A percentile compares a stretch with the other conserved stretches of the same genome.
These are phyloP conservation scores for Diplodia intermedia DNA, from an alignment of 2,329 filamentous ascomycete genomes.

Conservation along the genomic window DNA sequence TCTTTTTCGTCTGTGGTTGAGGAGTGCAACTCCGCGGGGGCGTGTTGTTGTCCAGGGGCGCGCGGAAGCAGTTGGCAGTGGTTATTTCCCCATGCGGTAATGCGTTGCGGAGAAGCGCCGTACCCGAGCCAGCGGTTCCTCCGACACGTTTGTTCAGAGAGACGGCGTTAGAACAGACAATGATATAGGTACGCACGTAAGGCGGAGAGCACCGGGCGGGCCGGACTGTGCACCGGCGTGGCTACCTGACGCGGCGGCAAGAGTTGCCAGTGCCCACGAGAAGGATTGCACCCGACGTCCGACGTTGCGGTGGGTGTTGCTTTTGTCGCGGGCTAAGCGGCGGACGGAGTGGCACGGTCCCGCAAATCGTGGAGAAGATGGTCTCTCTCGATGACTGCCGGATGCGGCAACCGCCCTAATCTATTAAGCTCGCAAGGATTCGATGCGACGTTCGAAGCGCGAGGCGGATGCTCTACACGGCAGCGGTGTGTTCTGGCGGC, in stretches of 20 bases:
- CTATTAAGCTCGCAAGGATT: slow-evolving; percentile 12
- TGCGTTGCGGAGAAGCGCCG: slow-evolving; percentile 8
- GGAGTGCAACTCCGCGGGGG: too few species aligned
- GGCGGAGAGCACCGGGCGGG: neutral
- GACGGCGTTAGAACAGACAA: too few species aligned
- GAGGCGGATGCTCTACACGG: too few species aligned
- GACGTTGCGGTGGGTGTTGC: slow-evolving; percentile 6
- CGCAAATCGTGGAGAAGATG: neutral
- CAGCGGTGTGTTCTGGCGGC: too few species aligned
- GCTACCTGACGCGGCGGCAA: neutral
- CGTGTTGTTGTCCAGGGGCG: neutral
- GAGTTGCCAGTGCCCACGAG: neutral
- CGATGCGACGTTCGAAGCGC: slow-evolving; percentile 6
- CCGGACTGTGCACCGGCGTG: neutral
- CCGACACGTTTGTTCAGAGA: neutral
- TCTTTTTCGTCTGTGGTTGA: neutral
- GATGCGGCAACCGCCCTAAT: neutral
- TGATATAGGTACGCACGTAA: neutral
- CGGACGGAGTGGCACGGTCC: neutral
- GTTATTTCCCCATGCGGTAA: slow-evolving; percentile 14
- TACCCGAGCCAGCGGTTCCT: slow-evolving; percentile 2
- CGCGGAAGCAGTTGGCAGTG: neutral
- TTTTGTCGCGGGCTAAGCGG: neutral
- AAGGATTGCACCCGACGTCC: slow-evolving; percentile 2
- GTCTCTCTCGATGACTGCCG: neutral